Percentiles rank a stretch among this genome's conserved stretches.
Conservation (phyloP, 768 basidiomycete genomes). For the Atractiella rhizophila region DNA sequence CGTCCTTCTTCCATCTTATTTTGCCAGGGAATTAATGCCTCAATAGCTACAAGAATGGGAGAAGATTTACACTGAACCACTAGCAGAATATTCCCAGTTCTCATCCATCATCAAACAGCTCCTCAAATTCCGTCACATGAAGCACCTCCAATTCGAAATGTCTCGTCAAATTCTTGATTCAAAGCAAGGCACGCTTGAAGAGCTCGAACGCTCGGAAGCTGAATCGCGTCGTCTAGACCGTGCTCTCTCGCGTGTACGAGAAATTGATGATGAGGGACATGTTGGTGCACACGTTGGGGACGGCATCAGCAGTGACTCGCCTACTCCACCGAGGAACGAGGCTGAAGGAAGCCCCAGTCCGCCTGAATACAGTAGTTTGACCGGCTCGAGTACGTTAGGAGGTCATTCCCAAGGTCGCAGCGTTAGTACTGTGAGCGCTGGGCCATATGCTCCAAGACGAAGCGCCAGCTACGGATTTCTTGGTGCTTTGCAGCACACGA, state of each 20-base stretch:
- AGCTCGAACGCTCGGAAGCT: slow-evolving; percentile 71
- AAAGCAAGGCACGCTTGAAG: slow-evolving; percentile 60
- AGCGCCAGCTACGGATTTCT: slow-evolving; percentile 42
- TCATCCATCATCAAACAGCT: slow-evolving; percentile 80
- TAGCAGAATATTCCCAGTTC: slow-evolving; percentile 89
- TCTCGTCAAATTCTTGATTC: slow-evolving; percentile 66
- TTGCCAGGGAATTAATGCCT: not conserved
- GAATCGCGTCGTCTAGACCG: slow-evolving; percentile 60
- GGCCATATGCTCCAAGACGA: slow-evolving; percentile 1
- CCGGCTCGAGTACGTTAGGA: too few relatives aligned
- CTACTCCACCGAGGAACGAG: too few relatives aligned
- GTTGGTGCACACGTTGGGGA: too few relatives aligned
- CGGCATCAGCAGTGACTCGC: too few relatives aligned
- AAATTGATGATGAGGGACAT: slow-evolving; percentile 6
- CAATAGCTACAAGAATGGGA: slow-evolving; percentile 71
- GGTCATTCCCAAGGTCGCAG: too few relatives aligned
- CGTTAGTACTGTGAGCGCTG: too few relatives aligned
- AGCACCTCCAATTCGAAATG: slow-evolving; percentile 93
- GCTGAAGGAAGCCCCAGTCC: too few relatives aligned
- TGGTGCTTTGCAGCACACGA: slow-evolving; percentile 71
- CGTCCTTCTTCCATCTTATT: not conserved
- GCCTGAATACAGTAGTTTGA: too few relatives aligned
- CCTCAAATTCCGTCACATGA: slow-evolving; percentile 83
- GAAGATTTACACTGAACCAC: slow-evolving; percentile 78
- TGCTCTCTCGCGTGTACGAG: slow-evolving; percentile 8